Percentiles rank a stretch among this genome's conserved stretches.
Conservation (phyloP, 139 green algal genomes). For the Chlamydomonas sphaeroides region DNA sequence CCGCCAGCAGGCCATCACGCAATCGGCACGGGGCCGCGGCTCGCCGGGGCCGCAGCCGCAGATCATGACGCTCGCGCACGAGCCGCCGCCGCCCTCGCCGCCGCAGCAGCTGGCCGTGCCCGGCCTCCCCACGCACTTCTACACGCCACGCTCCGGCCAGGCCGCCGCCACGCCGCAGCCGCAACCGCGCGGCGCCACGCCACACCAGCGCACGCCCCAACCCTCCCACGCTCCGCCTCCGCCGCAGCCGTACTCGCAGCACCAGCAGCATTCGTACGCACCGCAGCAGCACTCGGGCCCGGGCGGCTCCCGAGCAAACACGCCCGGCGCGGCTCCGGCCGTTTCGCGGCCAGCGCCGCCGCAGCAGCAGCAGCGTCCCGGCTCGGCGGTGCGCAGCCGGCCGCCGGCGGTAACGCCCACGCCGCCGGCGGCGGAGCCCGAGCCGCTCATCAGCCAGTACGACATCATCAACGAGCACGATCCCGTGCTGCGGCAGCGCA, state of each 20-base stretch:
- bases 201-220: background rate
- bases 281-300: background rate
- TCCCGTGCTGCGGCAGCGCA: slow-evolving; percentile 10
- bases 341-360: background rate
- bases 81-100: background rate
- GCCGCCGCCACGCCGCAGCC: background rate
- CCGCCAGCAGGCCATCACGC: background rate
- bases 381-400: too few species aligned
- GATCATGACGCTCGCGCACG: slow-evolving; percentile 35
- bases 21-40: background rate
- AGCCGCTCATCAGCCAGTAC: slow-evolving; percentile 38
- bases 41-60: slow-evolving; percentile 31
- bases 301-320: too few species aligned
- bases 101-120: background rate
- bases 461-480: slow-evolving; percentile 42
- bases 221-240: background rate
- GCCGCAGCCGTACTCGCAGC: background rate
- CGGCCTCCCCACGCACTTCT: slow-evolving; percentile 16
- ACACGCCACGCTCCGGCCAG: slow-evolving; percentile 7
- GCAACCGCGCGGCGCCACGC: background rate
- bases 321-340: too few species aligned
- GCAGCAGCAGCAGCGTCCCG: background rate
- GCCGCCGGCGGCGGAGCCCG: background rate
- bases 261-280: background rate
- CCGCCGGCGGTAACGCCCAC: too few species aligned